Evolutionary conservation across 2,329 filamentous ascomycete genomes (phyloP).

Genomic region (Diaporthe citrichinensis): DNA sequence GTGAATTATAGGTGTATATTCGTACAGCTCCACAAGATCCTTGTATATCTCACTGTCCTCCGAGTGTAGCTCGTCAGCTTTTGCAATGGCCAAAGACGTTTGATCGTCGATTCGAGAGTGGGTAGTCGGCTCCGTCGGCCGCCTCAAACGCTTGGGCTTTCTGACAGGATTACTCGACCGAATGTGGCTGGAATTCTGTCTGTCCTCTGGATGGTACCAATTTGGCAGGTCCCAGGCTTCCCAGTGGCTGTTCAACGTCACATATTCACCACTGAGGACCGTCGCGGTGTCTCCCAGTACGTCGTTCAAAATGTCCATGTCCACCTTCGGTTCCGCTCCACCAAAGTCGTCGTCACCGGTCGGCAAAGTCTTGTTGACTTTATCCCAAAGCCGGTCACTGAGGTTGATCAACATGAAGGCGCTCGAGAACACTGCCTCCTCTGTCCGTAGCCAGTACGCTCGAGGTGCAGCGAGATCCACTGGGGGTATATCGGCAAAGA

Average conservation of each 20-base stretch:
- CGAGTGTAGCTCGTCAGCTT: not conserved
- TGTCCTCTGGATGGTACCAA: constrained; percentile 16
- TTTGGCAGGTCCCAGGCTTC: constrained; percentile 5
- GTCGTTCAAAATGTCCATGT: constrained; percentile 24
- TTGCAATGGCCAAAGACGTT: not conserved
- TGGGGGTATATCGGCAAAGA: not conserved
- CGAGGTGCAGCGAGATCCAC: constrained; percentile 27
- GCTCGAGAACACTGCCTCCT: not conserved
- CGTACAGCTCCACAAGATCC: constrained; percentile 3
- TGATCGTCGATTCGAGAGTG: too few species aligned
- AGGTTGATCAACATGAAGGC: constrained; percentile 32
- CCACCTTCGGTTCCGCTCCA: not conserved
- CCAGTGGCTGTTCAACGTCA: constrained; percentile 27
- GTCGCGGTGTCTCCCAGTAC: not conserved
- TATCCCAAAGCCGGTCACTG: constrained; percentile 28
- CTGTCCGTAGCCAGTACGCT: not conserved
- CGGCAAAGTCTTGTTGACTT: not conserved
- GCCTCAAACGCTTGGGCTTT: not conserved
- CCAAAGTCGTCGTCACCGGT: not conserved
- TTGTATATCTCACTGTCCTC: constrained; percentile 4
- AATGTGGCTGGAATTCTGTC: not conserved
- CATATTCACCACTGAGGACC: constrained; percentile 28
- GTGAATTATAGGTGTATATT: constrained; percentile 17
- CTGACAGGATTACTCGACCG: fast-evolving
- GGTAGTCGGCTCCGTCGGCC: not conserved